Evolutionary conservation across 768 basidiomycete genomes (phyloP).

Genomic region (Suillus hirtellus): DNA sequence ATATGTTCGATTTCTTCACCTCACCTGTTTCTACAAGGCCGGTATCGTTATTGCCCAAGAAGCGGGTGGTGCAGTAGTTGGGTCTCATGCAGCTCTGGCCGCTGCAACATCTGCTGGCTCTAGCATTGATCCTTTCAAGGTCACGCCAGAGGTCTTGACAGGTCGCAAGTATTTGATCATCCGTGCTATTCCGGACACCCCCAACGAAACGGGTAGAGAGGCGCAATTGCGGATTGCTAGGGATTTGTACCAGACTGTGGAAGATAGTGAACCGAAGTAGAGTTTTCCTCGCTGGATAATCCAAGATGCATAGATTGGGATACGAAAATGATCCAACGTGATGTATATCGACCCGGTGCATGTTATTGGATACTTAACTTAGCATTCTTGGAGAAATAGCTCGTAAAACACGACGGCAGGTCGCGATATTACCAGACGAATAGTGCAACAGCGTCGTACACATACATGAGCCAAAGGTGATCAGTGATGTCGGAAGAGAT

Average conservation of each 20-base stretch:
- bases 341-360: neutral
- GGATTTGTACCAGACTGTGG: slow-evolving; percentile 85
- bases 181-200: slow-evolving; percentile 62
- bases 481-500: neutral
- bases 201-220: slow-evolving; percentile 63
- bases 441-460: neutral
- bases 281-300: neutral
- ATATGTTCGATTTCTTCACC: slow-evolving; percentile 2
- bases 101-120: slow-evolving; percentile 30
- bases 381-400: neutral
- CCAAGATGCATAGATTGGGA: neutral
- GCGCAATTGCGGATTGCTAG: slow-evolving; percentile 78
- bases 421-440: slow-evolving; percentile 1
- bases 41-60: slow-evolving; percentile 91
- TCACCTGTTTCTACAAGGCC: slow-evolving; percentile 44
- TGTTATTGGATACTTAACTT: neutral
- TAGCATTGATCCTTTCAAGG: slow-evolving; percentile 51
- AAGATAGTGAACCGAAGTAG: slow-evolving; percentile 63
- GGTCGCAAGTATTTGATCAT: slow-evolving; percentile 84
- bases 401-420: neutral
- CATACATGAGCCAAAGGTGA: slow-evolving; percentile 3
- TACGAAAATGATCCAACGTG: neutral
- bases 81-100: slow-evolving; percentile 54
- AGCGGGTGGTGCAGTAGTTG: slow-evolving; percentile 80
- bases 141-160: slow-evolving; percentile 67